phyloP scores from a whole-genome alignment of 257 asterid genomes.

The Thymus quinquecostatus region DNA sequence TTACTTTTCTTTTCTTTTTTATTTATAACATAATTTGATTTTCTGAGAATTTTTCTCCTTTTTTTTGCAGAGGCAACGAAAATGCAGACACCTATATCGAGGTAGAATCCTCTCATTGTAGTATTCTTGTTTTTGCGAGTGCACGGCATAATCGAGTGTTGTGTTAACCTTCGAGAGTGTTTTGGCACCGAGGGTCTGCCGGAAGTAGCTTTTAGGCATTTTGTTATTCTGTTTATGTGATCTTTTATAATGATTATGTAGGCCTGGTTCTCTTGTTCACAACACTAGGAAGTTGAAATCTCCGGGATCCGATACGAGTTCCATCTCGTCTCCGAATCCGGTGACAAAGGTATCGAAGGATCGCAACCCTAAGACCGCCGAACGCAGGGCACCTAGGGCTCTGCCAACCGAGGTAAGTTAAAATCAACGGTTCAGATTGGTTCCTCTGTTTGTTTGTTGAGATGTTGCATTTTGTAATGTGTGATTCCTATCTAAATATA shows the following conservation, averaged over 20 bases:
- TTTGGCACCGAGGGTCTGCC: no score
- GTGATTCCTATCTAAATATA: neutral
- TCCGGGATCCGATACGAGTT: conserved; percentile 45
- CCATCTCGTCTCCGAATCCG: conserved; percentile 54
- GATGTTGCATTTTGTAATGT: no score
- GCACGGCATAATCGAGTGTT: no score
- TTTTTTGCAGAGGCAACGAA: conserved; percentile 44
- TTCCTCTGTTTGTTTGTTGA: no score
- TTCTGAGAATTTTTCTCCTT: conserved; percentile 40
- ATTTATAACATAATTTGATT: conserved; percentile 23
- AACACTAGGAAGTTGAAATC: conserved; percentile 51
- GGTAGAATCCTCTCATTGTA: conserved; percentile 44
- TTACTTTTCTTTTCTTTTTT: conserved; percentile 28
- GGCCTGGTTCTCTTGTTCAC: neutral
- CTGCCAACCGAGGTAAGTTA: conserved; percentile 60
- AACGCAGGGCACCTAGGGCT: conserved; percentile 61
- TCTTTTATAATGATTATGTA: neutral
- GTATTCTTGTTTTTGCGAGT: neutral
- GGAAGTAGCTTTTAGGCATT: no score
- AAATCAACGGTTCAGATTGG: no score
- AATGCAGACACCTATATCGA: conserved; percentile 87
- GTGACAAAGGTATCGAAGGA: conserved; percentile 55
- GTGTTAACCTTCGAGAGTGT: no score
- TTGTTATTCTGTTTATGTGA: neutral
- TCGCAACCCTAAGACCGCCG: conserved; percentile 61